These are phyloP conservation scores for Arthrobotrys sinensis DNA, from an alignment of 2,329 filamentous ascomycete species.

Conservation along the genomic window DNA sequence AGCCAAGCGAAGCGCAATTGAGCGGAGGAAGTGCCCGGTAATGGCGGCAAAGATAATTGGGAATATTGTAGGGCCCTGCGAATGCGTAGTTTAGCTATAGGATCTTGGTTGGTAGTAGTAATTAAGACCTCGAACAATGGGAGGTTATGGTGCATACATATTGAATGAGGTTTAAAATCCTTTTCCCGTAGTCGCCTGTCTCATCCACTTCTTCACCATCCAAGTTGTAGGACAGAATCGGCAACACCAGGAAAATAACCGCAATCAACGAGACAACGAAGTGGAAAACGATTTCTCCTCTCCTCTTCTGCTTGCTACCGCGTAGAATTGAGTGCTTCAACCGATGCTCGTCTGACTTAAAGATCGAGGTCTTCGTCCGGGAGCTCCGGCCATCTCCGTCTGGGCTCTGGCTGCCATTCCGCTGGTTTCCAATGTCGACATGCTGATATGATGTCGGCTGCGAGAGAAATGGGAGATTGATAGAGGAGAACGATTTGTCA, in stretches of 20 bases:
- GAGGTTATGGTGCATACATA: conserved; percentile 31
- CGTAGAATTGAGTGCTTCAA: conserved; percentile 49
- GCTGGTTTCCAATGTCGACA: conserved; percentile 13
- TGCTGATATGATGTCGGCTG: conserved; percentile 38
- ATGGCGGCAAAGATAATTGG: conserved; percentile 55
- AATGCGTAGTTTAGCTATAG: background rate
- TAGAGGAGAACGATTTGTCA: conserved; percentile 37
- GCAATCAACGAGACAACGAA: conserved; percentile 48
- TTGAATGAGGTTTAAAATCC: conserved; percentile 51
- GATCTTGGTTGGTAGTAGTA: no score
- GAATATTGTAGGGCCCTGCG: conserved; percentile 52
- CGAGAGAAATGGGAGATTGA: conserved; percentile 42
- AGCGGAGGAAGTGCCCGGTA: conserved; percentile 48
- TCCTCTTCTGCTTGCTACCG: conserved; percentile 43
- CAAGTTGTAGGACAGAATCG: conserved; percentile 42
- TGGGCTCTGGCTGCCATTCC: conserved; percentile 30
- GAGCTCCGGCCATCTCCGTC: conserved; percentile 42
- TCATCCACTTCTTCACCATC: conserved; percentile 43
- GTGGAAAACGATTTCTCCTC: conserved; percentile 50
- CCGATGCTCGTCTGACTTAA: conserved; percentile 47
- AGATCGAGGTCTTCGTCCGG: conserved; percentile 48
- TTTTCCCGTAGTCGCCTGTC: conserved; percentile 40
- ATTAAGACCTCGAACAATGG: no score
- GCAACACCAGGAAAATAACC: conserved; percentile 48
- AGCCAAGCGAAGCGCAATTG: conserved; percentile 45